Conservation (phyloP, 345 rosid genomes). For the Populus alba region DNA sequence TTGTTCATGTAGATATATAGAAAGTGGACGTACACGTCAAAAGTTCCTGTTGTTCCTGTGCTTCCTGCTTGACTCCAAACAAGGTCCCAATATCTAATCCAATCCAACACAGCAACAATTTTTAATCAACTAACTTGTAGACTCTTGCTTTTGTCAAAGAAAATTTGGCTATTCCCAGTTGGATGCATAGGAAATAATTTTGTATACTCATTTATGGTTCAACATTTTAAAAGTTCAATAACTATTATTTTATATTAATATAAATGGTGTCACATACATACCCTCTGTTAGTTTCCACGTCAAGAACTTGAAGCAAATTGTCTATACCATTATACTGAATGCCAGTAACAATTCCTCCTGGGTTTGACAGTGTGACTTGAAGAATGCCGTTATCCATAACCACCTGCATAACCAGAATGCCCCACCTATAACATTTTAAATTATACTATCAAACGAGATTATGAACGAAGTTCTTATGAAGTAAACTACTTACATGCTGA, state of each 20-base stretch:
- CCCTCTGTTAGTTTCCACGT: slow-evolving; percentile 28
- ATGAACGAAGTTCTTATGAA: background rate
- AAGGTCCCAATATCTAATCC: slow-evolving; percentile 30
- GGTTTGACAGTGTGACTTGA: slow-evolving; percentile 25
- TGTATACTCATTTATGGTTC: too few species aligned
- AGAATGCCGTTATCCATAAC: slow-evolving; percentile 31
- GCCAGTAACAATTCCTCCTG: slow-evolving; percentile 28
- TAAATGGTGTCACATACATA: background rate
- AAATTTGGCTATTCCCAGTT: too few species aligned
- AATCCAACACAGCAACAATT: background rate
- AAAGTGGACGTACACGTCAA: slow-evolving; percentile 3
- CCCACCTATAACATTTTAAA: background rate
- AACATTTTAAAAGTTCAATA: background rate
- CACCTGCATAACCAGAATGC: slow-evolving; percentile 16
- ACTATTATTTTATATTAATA: background rate
- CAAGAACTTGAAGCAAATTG: slow-evolving; percentile 22
- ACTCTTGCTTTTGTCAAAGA: too few species aligned
- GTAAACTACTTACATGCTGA: slow-evolving; percentile 24
- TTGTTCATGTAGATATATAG: background rate
- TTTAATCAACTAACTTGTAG: background rate
- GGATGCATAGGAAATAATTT: too few species aligned
- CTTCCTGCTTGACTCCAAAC: slow-evolving; percentile 31
- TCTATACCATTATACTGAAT: slow-evolving; percentile 18
- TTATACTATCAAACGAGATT: background rate
- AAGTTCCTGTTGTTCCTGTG: slow-evolving; percentile 31